These are phyloP conservation scores for Leersia perrieri DNA, from an alignment of 176 grass and related monocot genomes.

Conservation along the genomic window DNA sequence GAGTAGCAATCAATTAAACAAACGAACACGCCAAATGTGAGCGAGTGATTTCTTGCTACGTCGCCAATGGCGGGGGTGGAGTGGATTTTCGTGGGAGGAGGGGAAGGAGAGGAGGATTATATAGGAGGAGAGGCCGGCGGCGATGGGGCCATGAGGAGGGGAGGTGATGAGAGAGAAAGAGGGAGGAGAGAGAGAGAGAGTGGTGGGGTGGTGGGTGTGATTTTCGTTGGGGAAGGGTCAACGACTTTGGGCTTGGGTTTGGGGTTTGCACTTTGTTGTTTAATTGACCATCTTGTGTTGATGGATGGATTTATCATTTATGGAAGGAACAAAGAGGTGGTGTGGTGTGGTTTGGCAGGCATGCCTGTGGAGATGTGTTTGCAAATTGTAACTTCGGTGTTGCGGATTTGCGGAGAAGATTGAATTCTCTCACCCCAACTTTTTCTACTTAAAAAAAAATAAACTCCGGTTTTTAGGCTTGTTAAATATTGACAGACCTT, in stretches of 20 bases:
- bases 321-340: too few relatives aligned
- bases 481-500: neutral
- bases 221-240: slow-evolving; percentile 36
- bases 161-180: neutral
- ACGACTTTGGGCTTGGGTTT: slow-evolving; percentile 44
- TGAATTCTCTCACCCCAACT: too few relatives aligned
- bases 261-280: slow-evolving; percentile 25
- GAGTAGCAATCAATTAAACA: too few relatives aligned
- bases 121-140: slow-evolving; percentile 44
- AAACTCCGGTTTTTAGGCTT: neutral
- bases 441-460: too few relatives aligned
- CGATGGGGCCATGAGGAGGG: slow-evolving; percentile 50
- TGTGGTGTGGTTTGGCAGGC: neutral
- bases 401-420: neutral
- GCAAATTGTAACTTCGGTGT: too few relatives aligned
- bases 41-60: too few relatives aligned
- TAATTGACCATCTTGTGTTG: slow-evolving; percentile 38
- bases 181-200: slow-evolving; percentile 2
- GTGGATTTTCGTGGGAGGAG: slow-evolving; percentile 30
- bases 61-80: slow-evolving; percentile 8
- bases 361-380: neutral
- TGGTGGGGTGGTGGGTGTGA: neutral
- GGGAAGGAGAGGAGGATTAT: slow-evolving; percentile 46
- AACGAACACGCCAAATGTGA: too few relatives aligned
- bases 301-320: neutral